Conservation (phyloP, 179 eudicot genomes). For the Vitellaria paradoxa region DNA sequence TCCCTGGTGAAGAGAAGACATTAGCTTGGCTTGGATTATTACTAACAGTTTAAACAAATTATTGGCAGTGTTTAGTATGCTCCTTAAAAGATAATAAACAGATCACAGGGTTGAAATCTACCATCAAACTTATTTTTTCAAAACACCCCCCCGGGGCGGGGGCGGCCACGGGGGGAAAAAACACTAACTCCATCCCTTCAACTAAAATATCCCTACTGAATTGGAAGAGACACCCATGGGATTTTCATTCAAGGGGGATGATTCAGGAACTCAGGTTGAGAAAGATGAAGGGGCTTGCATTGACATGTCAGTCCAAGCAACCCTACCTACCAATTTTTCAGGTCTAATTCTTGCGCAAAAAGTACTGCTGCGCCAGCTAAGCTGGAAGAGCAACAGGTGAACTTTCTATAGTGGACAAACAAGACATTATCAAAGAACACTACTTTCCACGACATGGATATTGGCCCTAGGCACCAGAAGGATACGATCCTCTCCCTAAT, state of each 20-base stretch:
- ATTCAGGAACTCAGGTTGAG: neutral
- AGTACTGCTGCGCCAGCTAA: neutral
- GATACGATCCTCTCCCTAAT: neutral
- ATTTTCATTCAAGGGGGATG: neutral
- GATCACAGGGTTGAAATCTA: neutral
- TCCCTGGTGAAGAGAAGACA: neutral
- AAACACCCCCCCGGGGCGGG: neutral
- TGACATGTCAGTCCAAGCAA: neutral
- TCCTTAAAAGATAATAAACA: neutral
- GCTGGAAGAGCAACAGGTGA: neutral
- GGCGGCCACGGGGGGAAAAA: too few relatives aligned
- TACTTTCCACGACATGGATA: neutral
- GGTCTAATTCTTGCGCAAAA: neutral
- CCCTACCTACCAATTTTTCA: neutral
- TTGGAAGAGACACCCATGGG: neutral
- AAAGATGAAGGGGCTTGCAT: neutral
- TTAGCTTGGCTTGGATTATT: neutral
- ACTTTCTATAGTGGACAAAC: neutral
- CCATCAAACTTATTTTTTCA: neutral
- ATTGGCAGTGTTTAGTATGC: neutral
- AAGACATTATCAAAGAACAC: too few relatives aligned
- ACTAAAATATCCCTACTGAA: neutral
- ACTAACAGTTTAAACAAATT: neutral
- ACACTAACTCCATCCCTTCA: neutral
- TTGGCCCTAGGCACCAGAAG: neutral